Evolutionary conservation across 192 early-diverging fungal genomes (phyloP), one percentile per base, ranked within the genome.

Genomic region (Backusella luteola): DNA sequence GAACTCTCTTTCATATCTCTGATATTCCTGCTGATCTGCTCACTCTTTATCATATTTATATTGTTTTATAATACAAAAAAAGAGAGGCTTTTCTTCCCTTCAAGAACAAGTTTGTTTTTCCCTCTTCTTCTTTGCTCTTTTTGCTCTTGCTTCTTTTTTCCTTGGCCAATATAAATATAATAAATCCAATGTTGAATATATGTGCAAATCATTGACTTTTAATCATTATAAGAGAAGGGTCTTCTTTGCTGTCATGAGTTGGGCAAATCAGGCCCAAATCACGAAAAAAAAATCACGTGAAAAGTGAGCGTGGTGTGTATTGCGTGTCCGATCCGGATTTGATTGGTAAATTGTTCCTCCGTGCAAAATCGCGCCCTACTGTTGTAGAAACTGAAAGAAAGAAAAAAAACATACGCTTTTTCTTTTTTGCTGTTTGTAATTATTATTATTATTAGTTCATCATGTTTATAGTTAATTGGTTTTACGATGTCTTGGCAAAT

Each of bases 391-490:
- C 23, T 63, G 7, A 63, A 63, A 63, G 21, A 63, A 63, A 63
- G 3, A 63, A 63, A 63, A 26, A 59, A 59, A 26, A 26, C 3
- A 26, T 63, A 63, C 56, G 7, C 2, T 21, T 29, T 29, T 14
- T 26, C 4, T 63, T 63, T 63, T 63, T 63, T 63, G 19, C n/a
- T 56, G 19, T 63, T 56, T 63, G 56, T 63, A 63, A 53, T 53
- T 53, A 53, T 53, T 53, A 53, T 53, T 53, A 56, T 56, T 56
- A 56, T 63, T 63, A 53, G 56, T 63, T 63, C 56, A 63, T 63
- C 56, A 98, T 98, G 96, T 98, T 98, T 86, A 87, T 99, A 77
- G 89, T 98, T 80, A 94, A 95, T 85, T 99, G 98, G 98, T 97
- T 99, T 87, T 96, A 91, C 87, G 94, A 96, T 83, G 94, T 98